These are phyloP conservation scores for Ogataea dorogensis DNA, from an alignment of 805 yeast species.

Conservation along the genomic window DNA sequence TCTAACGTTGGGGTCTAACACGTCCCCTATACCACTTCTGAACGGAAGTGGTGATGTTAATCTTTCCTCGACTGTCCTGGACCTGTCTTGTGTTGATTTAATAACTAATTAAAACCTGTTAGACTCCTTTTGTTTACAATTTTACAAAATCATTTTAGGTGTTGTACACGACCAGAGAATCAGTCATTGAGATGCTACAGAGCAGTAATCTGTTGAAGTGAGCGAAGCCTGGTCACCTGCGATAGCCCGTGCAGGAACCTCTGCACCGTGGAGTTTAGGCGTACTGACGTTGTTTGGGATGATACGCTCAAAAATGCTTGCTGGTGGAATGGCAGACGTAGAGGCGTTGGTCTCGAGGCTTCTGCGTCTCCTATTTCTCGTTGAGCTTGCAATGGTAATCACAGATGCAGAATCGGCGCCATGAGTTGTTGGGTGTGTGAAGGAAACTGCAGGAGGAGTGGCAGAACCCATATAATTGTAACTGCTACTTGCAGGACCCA, in stretches of 20 bases:
- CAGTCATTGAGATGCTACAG: conserved; percentile 18
- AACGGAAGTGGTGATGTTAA: conserved; percentile 4
- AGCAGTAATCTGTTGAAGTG: conserved; percentile 19
- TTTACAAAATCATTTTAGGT: conserved; percentile 7
- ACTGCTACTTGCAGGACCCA: conserved; percentile 7
- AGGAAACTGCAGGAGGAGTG: conserved; percentile 10
- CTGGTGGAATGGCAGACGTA: conserved; percentile 69
- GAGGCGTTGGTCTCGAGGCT: conserved; percentile 54
- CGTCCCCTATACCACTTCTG: conserved; percentile 11
- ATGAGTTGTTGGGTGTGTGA: conserved; percentile 5
- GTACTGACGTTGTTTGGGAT: conserved; percentile 23
- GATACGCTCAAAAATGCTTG: conserved; percentile 62
- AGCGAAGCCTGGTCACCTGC: conserved; percentile 21
- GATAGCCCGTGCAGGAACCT: conserved; percentile 5
- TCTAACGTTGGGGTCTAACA: conserved; percentile 2
- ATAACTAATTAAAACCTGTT: conserved; percentile 10
- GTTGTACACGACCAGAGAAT: conserved; percentile 12
- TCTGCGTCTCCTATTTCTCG: conserved; percentile 33
- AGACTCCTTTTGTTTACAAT: conserved; percentile 17
- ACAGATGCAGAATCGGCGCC: conserved; percentile 33
- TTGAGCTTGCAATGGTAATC: conserved; percentile 35
- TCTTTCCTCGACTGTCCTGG: conserved; percentile 5
- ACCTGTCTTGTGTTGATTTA: conserved; percentile 1
- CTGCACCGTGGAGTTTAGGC: conserved; percentile 12
- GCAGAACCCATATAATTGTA: conserved; percentile 4